Conservation (phyloP, 192 early-diverging fungal genomes). For the Kappamyces sp. region DNA sequence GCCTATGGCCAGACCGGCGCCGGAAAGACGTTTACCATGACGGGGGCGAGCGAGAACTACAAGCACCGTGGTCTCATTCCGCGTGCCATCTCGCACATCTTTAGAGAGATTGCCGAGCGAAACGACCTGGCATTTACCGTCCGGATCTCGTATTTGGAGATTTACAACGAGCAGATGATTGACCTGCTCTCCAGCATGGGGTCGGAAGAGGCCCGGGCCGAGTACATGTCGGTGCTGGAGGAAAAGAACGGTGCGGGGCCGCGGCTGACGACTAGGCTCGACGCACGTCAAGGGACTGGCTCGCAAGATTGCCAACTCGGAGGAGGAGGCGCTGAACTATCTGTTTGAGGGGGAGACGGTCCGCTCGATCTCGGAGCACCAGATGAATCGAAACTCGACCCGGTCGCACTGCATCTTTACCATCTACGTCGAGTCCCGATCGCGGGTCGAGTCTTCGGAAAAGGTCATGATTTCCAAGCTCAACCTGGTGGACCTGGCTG, state of each 20-base stretch:
- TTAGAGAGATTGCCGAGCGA: conserved; percentile 44
- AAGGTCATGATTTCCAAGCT: conserved; percentile 52
- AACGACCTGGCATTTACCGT: conserved; percentile 49
- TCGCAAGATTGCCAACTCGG: conserved; percentile 45
- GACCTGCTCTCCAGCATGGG: conserved; percentile 42
- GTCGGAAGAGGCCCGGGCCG: neutral
- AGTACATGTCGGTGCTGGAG: conserved; percentile 42
- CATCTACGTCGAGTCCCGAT: conserved; percentile 51
- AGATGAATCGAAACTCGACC: conserved; percentile 48
- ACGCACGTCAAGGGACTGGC: conserved; percentile 53
- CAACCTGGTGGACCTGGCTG: conserved; percentile 58
- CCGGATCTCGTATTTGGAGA: conserved; percentile 52
- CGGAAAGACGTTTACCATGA: conserved; percentile 63
- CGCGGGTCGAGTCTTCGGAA: conserved; percentile 52
- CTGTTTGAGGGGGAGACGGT: conserved; percentile 64
- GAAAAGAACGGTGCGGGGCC: conserved; percentile 43
- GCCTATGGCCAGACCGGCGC: conserved; percentile 58
- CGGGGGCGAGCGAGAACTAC: conserved; percentile 61
- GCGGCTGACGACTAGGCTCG: conserved; percentile 26
- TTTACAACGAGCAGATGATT: conserved; percentile 57
- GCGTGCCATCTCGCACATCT: conserved; percentile 50
- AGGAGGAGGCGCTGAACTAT: conserved; percentile 57
- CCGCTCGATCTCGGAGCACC: conserved; percentile 54
- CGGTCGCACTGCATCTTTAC: conserved; percentile 65
- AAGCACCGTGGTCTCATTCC: conserved; percentile 59